Evolutionary conservation across 257 asterid genomes (phyloP), one percentile per base, ranked within the genome.

Genomic region (Solanum bulbocastanum): DNA sequence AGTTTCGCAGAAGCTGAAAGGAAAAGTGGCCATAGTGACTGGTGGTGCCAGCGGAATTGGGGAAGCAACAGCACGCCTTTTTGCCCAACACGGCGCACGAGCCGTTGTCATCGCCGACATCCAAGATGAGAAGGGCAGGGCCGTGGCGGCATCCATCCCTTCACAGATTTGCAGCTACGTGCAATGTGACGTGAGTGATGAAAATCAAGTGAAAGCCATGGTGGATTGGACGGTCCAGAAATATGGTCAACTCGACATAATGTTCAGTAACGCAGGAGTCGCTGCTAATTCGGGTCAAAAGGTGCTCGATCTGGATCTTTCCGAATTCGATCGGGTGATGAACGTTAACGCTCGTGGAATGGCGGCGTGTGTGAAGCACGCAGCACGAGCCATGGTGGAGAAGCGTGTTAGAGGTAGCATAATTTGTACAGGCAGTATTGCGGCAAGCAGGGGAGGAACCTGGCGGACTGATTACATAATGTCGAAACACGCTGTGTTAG

Each of bases 31-130:
- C 15, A 90, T 91, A 4, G 88, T 93, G 35, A 93, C 96, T 10
- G 93, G 93, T 15, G 93, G 92, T 30, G 93, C 92, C 36, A 92
- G 91, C 49, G 93, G 94, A 78, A 89, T 92, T 3, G 94, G 94
- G 36, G 93, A 88, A 87, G 94, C 85, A 9, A 87, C 93, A 3
- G 91, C 91, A 42, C 90, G 87, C 7, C 88, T 83, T 72, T 91
- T 93, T 15, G 94, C 91, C 83, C 78, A 84, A 7, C 88, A 89
- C 83, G 95, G 94, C 14, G 92, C 93, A 3, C 90, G 90, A 0
- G 91, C 89, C 13, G 95, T 91, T 42, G 91, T 93, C 83, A 93
- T 94, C 5, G 94, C 92, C 8, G 96, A 93, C 39, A 73, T 91
- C 37, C 95, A 93, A 35, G 88, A 90, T 0, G 90, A 89, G 27